These are phyloP conservation scores for Cladosporium cucumerinum DNA, from an alignment of 2,329 filamentous ascomycete genomes.

Conservation along the genomic window DNA sequence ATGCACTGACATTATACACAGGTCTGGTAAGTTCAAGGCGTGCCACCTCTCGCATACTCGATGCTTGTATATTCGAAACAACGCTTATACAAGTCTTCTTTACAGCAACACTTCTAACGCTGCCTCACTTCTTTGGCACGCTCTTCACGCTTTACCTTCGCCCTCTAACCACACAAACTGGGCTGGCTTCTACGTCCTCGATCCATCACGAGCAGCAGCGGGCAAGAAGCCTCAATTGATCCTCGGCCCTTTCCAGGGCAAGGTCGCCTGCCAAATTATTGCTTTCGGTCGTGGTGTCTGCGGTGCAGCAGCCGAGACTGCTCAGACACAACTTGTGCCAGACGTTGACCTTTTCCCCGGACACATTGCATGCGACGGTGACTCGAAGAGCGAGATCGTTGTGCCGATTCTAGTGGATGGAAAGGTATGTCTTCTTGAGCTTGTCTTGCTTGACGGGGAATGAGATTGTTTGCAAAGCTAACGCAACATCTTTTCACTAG, in stretches of 20 bases:
- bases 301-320: constrained; percentile 62
- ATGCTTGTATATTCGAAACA: neutral
- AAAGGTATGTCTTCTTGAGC: constrained; percentile 38
- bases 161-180: constrained; percentile 71
- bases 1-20: neutral
- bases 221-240: constrained; percentile 55
- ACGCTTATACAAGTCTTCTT: neutral
- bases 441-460: neutral
- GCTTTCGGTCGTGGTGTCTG: constrained; percentile 71
- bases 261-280: constrained; percentile 74
- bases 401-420: constrained; percentile 63
- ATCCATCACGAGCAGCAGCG: constrained; percentile 38
- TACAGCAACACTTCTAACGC: constrained; percentile 71
- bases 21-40: constrained; percentile 20
- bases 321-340: constrained; percentile 60
- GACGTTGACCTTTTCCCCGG: constrained; percentile 74
- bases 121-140: constrained; percentile 75
- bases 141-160: constrained; percentile 66
- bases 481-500: constrained; percentile 27
- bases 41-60: neutral
- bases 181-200: constrained; percentile 74
- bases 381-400: constrained; percentile 75
- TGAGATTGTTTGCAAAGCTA: neutral
- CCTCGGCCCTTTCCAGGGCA: constrained; percentile 76
- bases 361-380: constrained; percentile 78